Base-by-base conservation (phyloP, 2,329 filamentous ascomycete genomes). In the Fusarium beomiforme region DNA sequence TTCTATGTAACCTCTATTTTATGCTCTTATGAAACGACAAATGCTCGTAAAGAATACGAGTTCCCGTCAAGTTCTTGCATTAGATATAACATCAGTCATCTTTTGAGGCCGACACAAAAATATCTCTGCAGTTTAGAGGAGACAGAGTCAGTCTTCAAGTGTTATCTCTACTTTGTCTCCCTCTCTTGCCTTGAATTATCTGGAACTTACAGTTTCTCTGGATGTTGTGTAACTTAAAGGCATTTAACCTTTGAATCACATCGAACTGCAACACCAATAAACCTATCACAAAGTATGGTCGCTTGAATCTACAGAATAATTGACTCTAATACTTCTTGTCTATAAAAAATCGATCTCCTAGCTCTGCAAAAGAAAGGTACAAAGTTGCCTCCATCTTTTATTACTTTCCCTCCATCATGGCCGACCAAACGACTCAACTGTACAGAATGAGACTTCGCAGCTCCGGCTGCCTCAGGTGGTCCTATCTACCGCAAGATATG, bases 291-390 rank as follows among this genome's bases (percentile, higher is more conserved):
- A 29, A 41, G 31, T 51, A 24, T 50, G 4, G 21, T 50, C 16
- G 8, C 5, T 29, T 1, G 19, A 34, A 14, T 4, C 16, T 50
- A 24, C 21, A n/a, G 12, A 37, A 51, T 8, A n/a, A 0, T 37
- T 16, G 24, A 16, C 47, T 37, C 9, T 12, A 17, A 51, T n/a
- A 13, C 16, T 4, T 0, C 3, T 42, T 24, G 2, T n/a, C 2
- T 26, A 0, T 0, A 24, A 16, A 12, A 16, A n/a, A 2, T 37
- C 12, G 9, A 36, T n/a, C 3, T 8, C 1, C 21, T 3, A 24
- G 12, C 1, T 9, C 26, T 29, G 6, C 26, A 6, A 29, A 6
- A 29, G 26, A 29, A 29, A 29, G 26, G 26, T 9, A 29, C 9
- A 6, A 29, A 29, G 26, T 26, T n/a, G 12, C 24, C 4, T 51